Percentiles rank a stretch among this genome's conserved stretches.
Conservation (phyloP, 2,329 filamentous ascomycete genomes). For the Ophiostoma tasmaniense region DNA sequence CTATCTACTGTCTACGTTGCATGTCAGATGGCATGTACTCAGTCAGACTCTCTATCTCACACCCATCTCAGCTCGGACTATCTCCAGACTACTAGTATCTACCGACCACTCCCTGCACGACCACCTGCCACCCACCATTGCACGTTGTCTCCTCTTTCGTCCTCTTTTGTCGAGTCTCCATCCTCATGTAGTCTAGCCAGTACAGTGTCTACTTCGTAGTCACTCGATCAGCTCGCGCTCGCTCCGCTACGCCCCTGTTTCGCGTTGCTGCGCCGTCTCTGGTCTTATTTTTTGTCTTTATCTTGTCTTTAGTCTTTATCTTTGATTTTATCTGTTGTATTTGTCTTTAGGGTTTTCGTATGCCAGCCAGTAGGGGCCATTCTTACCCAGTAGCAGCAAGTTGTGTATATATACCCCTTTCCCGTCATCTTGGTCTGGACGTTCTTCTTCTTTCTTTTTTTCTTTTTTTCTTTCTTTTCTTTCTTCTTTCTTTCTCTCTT, state of each 20-base stretch:
- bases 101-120: no score
- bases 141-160: neutral
- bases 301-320: neutral
- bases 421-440: neutral
- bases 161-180: neutral
- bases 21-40: neutral
- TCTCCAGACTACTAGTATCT: no score
- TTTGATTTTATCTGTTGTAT: no score
- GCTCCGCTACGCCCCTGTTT: neutral
- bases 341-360: no score
- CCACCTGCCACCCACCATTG: neutral
- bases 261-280: neutral
- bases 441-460: neutral
- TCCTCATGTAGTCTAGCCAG: neutral
- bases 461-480: neutral
- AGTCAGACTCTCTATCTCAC: no score
- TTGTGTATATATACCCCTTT: neutral
- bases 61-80: no score
- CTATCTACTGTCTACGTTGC: neutral
- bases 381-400: neutral
- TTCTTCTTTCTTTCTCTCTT: neutral
- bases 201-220: no score
- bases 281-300: neutral
- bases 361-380: neutral
- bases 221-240: neutral